phyloP scores from a whole-genome alignment of 1,284 basidiomycete genomes.

The Spongispora temasekensis region DNA sequence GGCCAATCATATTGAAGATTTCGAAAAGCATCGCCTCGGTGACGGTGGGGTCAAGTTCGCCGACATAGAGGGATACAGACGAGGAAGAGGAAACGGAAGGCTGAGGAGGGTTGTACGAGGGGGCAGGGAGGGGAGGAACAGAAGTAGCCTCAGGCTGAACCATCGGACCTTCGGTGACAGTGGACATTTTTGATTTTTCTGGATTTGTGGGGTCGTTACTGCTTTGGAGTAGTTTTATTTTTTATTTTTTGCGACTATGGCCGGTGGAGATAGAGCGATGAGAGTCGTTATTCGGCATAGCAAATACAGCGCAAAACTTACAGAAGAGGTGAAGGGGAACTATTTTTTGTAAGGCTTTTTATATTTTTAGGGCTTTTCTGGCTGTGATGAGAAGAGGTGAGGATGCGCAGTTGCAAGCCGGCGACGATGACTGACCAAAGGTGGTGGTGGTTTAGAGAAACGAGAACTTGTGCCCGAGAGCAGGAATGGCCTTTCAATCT shows the following conservation, averaged over 20 bases:
- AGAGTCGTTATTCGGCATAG: constrained; percentile 17
- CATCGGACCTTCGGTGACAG: constrained; percentile 46
- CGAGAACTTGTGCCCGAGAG: constrained; percentile 25
- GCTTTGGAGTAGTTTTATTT: constrained; percentile 75
- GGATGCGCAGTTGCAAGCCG: constrained; percentile 5
- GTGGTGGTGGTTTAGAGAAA: constrained; percentile 40
- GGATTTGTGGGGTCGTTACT: constrained; percentile 76
- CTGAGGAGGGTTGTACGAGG: constrained; percentile 56
- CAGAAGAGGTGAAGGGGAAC: constrained; percentile 72
- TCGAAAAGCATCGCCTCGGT: constrained; percentile 99
- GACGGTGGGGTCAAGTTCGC: constrained; percentile 97
- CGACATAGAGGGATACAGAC: constrained; percentile 96
- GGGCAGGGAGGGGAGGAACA: constrained; percentile 46
- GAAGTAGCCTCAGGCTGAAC: constrained; percentile 41
- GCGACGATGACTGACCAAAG: constrained; percentile 27
- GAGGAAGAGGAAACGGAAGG: constrained; percentile 63
- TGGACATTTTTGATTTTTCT: constrained; percentile 62
- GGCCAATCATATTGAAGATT: constrained; percentile 99
- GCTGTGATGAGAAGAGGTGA: constrained; percentile 36
- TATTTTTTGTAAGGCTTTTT: constrained; percentile 58
- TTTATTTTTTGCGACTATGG: constrained; percentile 69
- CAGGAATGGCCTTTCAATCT: constrained; percentile 36
- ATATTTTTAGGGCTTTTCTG: constrained; percentile 48
- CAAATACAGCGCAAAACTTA: constrained; percentile 36
- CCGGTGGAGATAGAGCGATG: constrained; percentile 14